Conservation (phyloP, 2,329 filamentous ascomycete species). For the Exophiala aquamarina region DNA sequence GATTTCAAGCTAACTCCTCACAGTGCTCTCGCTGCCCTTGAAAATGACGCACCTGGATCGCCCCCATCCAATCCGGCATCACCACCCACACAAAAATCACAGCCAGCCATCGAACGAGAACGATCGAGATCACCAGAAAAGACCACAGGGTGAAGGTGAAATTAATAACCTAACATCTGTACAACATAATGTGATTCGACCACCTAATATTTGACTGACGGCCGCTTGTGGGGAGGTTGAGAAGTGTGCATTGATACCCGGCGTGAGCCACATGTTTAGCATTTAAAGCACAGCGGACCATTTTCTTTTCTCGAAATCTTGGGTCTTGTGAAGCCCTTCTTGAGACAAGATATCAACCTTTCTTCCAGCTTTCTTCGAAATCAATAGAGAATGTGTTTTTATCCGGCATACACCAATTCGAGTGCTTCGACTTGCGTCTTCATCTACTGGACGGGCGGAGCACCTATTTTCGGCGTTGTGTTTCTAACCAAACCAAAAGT, state of each 20-base stretch:
- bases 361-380: constrained; percentile 18
- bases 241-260: constrained; percentile 30
- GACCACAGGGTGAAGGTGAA: constrained; percentile 23
- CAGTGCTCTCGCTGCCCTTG: constrained; percentile 49
- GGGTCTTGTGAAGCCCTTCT: constrained; percentile 2
- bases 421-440: constrained; percentile 11
- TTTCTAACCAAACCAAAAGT: constrained; percentile 15
- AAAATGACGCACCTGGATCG: constrained; percentile 48
- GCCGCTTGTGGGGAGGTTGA: constrained; percentile 26
- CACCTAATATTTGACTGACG: constrained; percentile 26
- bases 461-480: constrained; percentile 14
- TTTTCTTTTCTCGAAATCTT: constrained; percentile 7
- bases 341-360: constrained; percentile 10
- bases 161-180: constrained; percentile 21
- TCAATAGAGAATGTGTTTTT: constrained; percentile 25
- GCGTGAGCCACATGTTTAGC: constrained; percentile 26
- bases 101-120: constrained; percentile 44
- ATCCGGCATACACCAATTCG: constrained; percentile 14
- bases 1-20: constrained; percentile 20
- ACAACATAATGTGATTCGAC: constrained; percentile 27
- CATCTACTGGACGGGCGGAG: constrained; percentile 23
- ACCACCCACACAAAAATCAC: constrained; percentile 47
- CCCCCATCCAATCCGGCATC: constrained; percentile 50
- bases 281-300: constrained; percentile 24
- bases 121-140: constrained; percentile 46